Percentiles rank a stretch among this genome's conserved stretches.
phyloP scores from a whole-genome alignment of 148 eudicot species.

The Talinum fruticosum region DNA sequence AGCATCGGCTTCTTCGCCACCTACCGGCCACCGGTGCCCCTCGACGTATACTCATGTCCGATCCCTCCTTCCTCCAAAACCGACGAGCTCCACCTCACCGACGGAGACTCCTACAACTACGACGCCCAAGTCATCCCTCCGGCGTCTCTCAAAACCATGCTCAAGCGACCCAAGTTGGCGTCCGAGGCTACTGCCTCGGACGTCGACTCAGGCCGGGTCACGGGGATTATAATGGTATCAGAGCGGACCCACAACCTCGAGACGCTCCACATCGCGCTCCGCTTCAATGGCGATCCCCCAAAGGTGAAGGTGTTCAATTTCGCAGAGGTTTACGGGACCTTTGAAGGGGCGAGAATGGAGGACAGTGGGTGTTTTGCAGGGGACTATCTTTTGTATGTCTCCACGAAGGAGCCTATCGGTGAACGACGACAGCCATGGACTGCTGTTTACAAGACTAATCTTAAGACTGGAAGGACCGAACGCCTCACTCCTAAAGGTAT shows the following conservation, averaged over 20 bases:
- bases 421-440: slow-evolving; percentile 9
- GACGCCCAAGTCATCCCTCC: slow-evolving; percentile 7
- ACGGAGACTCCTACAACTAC: slow-evolving; percentile 2
- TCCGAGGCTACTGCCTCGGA: not conserved
- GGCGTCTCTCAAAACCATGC: not conserved
- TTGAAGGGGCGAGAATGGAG: not conserved
- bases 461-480: not conserved
- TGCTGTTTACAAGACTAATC: slow-evolving; percentile 5
- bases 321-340: not conserved
- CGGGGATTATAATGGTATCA: slow-evolving; percentile 2
- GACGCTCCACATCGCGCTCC: slow-evolving; percentile 8
- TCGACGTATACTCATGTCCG: slow-evolving; percentile 7
- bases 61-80: not conserved
- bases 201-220: slow-evolving; percentile 9
- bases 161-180: not conserved
- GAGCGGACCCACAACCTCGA: slow-evolving; percentile 8
- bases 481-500: not conserved
- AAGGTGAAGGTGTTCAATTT: not conserved
- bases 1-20: slow-evolving; percentile 6
- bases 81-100: not conserved
- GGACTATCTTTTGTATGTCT: slow-evolving; percentile 4
- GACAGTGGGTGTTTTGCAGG: slow-evolving; percentile 11
- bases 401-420: not conserved
- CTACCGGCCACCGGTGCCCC: slow-evolving; percentile 3
- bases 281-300: not conserved